Evolutionary conservation across 768 basidiomycete species (phyloP).

Genomic region (Psilocybe cubensis): DNA sequence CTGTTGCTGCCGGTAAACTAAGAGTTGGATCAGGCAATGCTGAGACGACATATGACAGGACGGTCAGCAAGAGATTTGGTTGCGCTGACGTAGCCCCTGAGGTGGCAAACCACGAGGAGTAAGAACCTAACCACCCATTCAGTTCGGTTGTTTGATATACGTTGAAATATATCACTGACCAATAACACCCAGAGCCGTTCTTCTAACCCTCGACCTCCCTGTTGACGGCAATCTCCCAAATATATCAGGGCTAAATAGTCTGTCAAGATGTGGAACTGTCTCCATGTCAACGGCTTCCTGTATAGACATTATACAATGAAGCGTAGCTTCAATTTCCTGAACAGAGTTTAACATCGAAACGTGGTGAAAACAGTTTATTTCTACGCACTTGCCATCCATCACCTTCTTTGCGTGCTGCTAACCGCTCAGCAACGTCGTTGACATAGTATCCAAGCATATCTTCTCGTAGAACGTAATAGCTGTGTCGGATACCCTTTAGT

Average conservation of each 20-base stretch:
- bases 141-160: background rate
- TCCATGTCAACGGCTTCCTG: constrained; percentile 81
- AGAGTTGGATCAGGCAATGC: constrained; percentile 68
- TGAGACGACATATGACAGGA: constrained; percentile 69
- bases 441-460: constrained; percentile 80
- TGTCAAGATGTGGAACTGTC: constrained; percentile 53
- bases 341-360: background rate
- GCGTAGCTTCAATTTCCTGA: constrained; percentile 85
- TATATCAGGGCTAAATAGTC: constrained; percentile 74
- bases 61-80: constrained; percentile 60
- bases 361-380: background rate
- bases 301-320: constrained; percentile 85
- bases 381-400: constrained; percentile 74
- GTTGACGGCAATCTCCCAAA: constrained; percentile 69
- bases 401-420: constrained; percentile 45
- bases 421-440: constrained; percentile 57
- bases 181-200: constrained; percentile 74
- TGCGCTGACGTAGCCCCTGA: constrained; percentile 20
- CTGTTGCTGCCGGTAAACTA: constrained; percentile 76
- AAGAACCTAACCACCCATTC: constrained; percentile 55
- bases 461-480: constrained; percentile 85
- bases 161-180: constrained; percentile 49
- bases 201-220: constrained; percentile 66
- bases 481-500: constrained; percentile 29
- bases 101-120: constrained; percentile 81